Base-by-base conservation (phyloP, 192 early-diverging fungal genomes). In the Coemansia sp. region DNA sequence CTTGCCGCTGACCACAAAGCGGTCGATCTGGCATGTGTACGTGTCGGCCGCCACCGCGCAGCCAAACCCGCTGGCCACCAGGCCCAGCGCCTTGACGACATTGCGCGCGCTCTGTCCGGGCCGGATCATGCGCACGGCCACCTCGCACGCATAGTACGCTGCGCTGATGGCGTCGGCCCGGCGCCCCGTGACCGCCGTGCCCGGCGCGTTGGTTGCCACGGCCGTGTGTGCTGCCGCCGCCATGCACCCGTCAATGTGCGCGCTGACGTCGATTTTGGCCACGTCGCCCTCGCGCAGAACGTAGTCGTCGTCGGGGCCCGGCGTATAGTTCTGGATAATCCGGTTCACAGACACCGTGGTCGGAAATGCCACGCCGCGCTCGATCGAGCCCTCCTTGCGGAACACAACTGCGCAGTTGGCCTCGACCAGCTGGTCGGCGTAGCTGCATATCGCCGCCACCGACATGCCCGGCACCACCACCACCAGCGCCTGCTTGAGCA, bases 201-300 rank as follows among this genome's bases (percentile, higher is more conserved):
- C 68, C n/a, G 86, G 78, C 41, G 64, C 70, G 34, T 81, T 62
- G 35, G 83, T 89, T 30, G 93, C 62, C 17, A 92, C 80, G 23
- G 81, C 74, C 4, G 92, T 95, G 71, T 93, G 91, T 1, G 87
- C 92, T n/a, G 84, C 78, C 17, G 84, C 83, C 28, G 86, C 81
- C 44, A 89, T 85, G 70, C 90, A 95, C 15, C 95, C 95, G 78
- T 96, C 90, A 59, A 98, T 83, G 69, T 98, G 95, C 32, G 81
- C 90, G 48, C 87, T 88, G 31, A 96, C 72, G 55, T 95, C 91
- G 66, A 97, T 79, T 70, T 94, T 94, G 58, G 94, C 92, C 36
- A 97, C 79, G 62, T 94, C 92, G 55, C 87, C 87, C 3, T 67
- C 79, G 22, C 75, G 81, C 49, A 97, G 75, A 7, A 80, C 62